These are phyloP conservation scores for Aristolochia contorta DNA, from an alignment of 164 flowering plant genomes.

Conservation along the genomic window DNA sequence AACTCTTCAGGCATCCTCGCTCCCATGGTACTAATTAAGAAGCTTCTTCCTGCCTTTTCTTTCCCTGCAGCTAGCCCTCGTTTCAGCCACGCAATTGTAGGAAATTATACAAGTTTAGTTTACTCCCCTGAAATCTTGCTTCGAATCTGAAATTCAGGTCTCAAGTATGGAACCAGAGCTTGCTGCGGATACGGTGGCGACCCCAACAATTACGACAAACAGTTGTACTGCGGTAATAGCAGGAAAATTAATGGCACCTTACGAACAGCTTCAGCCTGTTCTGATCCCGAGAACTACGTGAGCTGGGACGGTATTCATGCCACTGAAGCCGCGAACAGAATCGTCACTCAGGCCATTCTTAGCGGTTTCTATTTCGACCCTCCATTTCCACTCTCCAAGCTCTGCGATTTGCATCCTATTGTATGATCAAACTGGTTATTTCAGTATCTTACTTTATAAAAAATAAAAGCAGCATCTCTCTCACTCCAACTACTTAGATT, in stretches of 20 bases:
- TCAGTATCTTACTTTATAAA: no score
- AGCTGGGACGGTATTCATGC: slow-evolving; percentile 97
- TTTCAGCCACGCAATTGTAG: neutral
- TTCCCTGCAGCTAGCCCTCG: neutral
- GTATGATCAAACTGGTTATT: neutral
- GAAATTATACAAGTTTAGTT: neutral
- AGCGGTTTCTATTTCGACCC: slow-evolving; percentile 62
- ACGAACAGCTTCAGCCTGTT: slow-evolving; percentile 48
- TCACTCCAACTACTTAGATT: no score
- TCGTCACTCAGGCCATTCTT: slow-evolving; percentile 41
- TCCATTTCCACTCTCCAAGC: slow-evolving; percentile 38
- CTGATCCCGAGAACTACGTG: slow-evolving; percentile 63
- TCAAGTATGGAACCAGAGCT: slow-evolving; percentile 56
- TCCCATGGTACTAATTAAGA: slow-evolving; percentile 41
- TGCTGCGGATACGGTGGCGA: slow-evolving; percentile 87
- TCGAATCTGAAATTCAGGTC: slow-evolving; percentile 31
- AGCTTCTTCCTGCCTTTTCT: neutral
- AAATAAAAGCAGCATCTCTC: no score
- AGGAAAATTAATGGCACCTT: slow-evolving; percentile 36
- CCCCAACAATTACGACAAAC: slow-evolving; percentile 46
- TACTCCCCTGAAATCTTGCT: neutral
- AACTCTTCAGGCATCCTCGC: slow-evolving; percentile 61
- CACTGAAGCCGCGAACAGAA: slow-evolving; percentile 81
- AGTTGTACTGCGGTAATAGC: slow-evolving; percentile 56
- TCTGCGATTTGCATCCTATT: slow-evolving; percentile 55